These are phyloP conservation scores for Oryza officinalis DNA, from an alignment of 176 grass and related monocot species.

Conservation along the genomic window DNA sequence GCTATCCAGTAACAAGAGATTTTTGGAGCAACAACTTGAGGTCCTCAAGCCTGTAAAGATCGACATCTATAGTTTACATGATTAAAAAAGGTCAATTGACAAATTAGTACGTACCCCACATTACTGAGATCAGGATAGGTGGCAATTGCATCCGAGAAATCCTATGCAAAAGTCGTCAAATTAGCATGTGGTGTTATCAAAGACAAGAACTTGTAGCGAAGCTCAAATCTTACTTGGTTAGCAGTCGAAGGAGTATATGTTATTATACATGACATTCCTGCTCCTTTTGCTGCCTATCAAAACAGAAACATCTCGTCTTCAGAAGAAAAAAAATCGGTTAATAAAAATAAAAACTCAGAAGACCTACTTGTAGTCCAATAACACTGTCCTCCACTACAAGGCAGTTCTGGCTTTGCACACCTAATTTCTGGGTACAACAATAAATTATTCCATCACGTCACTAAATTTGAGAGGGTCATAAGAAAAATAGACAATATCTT, in stretches of 20 bases:
- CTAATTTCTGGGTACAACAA: conserved; percentile 72
- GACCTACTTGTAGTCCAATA: conserved; percentile 81
- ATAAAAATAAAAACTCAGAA: conserved; percentile 24
- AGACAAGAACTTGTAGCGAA: conserved; percentile 27
- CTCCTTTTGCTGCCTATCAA: conserved; percentile 82
- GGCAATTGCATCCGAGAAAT: conserved; percentile 87
- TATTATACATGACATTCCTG: conserved; percentile 94
- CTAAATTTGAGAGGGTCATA: not conserved
- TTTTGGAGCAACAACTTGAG: conserved; percentile 79
- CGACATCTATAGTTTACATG: conserved; percentile 20
- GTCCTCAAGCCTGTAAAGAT: conserved; percentile 75
- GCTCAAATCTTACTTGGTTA: conserved; percentile 64
- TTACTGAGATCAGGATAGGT: conserved; percentile 88
- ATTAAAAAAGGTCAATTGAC: not conserved
- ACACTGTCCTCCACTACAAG: conserved; percentile 98
- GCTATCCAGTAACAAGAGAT: conserved; percentile 66
- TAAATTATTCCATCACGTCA: conserved; percentile 20
- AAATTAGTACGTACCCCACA: conserved; percentile 58
- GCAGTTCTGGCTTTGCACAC: conserved; percentile 69
- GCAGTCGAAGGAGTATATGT: conserved; percentile 91
- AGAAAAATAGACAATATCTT: not conserved
- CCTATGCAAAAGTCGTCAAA: conserved; percentile 48
- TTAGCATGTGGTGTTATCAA: not conserved
- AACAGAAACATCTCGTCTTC: conserved; percentile 21
- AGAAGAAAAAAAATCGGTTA: not conserved